Evolutionary conservation across 1,139 yeast species (phyloP).

Genomic region (Geotrichum histeridarum): DNA sequence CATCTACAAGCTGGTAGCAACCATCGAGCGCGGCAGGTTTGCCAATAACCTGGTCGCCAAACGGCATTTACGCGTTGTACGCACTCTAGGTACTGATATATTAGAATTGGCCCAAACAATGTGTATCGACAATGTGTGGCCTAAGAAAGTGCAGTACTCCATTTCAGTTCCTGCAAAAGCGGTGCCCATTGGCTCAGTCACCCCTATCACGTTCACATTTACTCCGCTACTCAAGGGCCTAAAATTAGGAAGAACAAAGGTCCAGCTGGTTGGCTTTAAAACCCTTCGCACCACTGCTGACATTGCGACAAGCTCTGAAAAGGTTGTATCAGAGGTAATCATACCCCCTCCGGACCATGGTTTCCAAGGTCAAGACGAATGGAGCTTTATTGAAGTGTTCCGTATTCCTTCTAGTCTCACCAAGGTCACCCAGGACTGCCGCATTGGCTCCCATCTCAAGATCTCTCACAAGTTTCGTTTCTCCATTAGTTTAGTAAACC

Average conservation of each 20-base stretch:
- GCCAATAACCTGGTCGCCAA: constrained; percentile 59
- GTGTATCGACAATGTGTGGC: constrained; percentile 96
- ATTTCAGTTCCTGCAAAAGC: constrained; percentile 85
- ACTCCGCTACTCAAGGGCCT: constrained; percentile 82
- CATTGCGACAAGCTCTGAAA: constrained; percentile 1
- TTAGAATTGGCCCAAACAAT: constrained; percentile 86
- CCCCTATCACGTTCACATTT: constrained; percentile 64
- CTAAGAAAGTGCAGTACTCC: constrained; percentile 84
- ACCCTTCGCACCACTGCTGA: constrained; percentile 4
- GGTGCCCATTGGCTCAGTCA: constrained; percentile 77
- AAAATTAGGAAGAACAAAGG: constrained; percentile 62
- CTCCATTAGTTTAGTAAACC: constrained; percentile 58
- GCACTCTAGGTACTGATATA: constrained; percentile 85
- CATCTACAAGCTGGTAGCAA: constrained; percentile 72
- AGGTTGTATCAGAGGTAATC: constrained; percentile 33
- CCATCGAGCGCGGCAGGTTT: constrained; percentile 78
- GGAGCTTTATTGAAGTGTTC: constrained; percentile 67
- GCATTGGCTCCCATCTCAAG: constrained; percentile 50
- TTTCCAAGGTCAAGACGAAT: constrained; percentile 51
- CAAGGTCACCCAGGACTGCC: constrained; percentile 81
- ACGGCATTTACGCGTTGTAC: constrained; percentile 73
- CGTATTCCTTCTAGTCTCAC: constrained; percentile 67
- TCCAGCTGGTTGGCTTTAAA: constrained; percentile 56
- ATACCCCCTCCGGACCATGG: constrained; percentile 43
- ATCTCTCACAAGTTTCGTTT: constrained; percentile 68